Evolutionary conservation across 2,329 filamentous ascomycete genomes (phyloP).

Genomic region (Colletotrichum paranaense): DNA sequence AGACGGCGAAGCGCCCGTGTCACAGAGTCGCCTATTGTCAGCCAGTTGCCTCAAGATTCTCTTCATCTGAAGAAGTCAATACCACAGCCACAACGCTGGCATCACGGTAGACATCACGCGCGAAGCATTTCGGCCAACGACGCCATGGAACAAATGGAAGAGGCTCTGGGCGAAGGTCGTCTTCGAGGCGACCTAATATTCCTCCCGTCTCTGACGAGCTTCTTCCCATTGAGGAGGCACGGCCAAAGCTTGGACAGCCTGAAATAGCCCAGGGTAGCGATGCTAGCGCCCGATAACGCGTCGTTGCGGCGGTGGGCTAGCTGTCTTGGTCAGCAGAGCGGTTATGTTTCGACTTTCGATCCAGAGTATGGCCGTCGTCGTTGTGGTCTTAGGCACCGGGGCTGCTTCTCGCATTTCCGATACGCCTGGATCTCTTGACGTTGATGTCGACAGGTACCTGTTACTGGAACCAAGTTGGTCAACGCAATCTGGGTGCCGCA

Average conservation of each 20-base stretch:
- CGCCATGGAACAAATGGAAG: constrained; percentile 1
- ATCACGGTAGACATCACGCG: background rate
- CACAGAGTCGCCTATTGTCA: constrained; percentile 13
- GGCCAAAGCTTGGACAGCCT: constrained; percentile 10
- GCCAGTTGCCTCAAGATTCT: constrained; percentile 16
- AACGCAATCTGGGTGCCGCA: background rate
- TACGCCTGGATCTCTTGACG: background rate
- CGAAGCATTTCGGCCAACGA: background rate
- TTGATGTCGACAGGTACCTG: background rate
- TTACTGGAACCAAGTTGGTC: background rate
- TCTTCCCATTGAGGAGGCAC: constrained; percentile 47
- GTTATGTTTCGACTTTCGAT: constrained; percentile 20
- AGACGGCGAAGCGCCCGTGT: constrained; percentile 30
- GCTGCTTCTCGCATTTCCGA: background rate
- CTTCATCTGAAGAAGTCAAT: background rate
- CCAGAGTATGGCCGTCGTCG: background rate
- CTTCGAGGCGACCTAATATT: constrained; percentile 69
- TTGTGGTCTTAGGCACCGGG: background rate
- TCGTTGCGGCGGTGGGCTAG: background rate
- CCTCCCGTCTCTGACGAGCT: constrained; percentile 74
- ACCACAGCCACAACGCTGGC: constrained; percentile 8
- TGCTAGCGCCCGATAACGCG: constrained; percentile 7
- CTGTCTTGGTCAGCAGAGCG: constrained; percentile 6
- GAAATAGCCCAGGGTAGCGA: constrained; percentile 20
- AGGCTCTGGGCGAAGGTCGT: constrained; percentile 1